Evolutionary conservation across 1,284 basidiomycete genomes (phyloP), one percentile per base, ranked within the genome.

Genomic region (Cryptococcus sp.): DNA sequence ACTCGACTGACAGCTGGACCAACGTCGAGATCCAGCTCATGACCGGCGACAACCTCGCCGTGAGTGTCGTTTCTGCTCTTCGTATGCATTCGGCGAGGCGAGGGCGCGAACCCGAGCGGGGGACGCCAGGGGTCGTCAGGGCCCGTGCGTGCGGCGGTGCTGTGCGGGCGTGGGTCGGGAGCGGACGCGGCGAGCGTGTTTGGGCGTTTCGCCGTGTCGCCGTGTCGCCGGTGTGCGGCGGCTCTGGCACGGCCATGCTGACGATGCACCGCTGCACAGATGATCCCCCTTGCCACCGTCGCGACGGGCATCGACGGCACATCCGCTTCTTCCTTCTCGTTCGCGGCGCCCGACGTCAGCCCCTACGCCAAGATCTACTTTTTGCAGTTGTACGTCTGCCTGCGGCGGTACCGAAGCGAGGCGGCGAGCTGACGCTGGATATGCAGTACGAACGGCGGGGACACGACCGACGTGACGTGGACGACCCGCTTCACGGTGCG

Each of bases 351-450:
- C n/a, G 69, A 71, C 18, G 77, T 79, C 23, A 62, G 66, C 46
- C 77, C 77, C 11, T 69, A 73, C 59, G 70, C 76, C 46, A 67
- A 73, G 59, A 78, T 79, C 66, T 79, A 78, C 67, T 78, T 78
- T 64, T 67, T 78, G 57, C 76, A 76, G 61, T 78, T 77, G 72
- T 73, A 18, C 15, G 37, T 46, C 6, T 24, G n/a, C n/a, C 46
- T 50, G 28, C 28, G 28, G 5, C n/a, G 9, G 13, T 16, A 35
- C 35, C 28, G 28, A 8, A 21, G 15, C 23, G 23, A 18, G 36
- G 4, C 4, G 47, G n/a, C n/a, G 5, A 33, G 52, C 45, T 23
- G 5, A 44, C 36, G 11, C 16, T 40, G 28, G 20, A 53, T 45
- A n/a, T 44, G 13, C 51, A 63, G 64, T 61, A 72, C 69, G 46